Evolutionary conservation across 2,329 filamentous ascomycete species (phyloP).

Genomic region (Epichloe scottii): DNA sequence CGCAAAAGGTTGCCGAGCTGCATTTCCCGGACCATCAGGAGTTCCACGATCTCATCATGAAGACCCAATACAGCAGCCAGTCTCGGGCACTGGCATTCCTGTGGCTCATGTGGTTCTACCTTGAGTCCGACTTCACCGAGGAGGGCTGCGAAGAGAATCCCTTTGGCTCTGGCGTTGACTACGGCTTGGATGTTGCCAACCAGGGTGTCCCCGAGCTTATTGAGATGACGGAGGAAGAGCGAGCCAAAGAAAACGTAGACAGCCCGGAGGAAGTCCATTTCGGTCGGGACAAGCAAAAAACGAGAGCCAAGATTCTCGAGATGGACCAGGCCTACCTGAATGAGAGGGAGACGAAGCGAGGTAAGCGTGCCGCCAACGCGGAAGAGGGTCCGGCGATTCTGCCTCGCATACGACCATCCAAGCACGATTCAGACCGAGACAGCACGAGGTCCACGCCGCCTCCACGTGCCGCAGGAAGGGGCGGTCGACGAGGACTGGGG

Average conservation of each 20-base stretch:
- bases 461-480: constrained; percentile 19
- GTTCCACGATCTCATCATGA: constrained; percentile 96
- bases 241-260: constrained; percentile 61
- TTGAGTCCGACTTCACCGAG: constrained; percentile 87
- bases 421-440: constrained; percentile 40
- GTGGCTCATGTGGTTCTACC: constrained; percentile 98
- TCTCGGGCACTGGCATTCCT: constrained; percentile 82
- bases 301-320: constrained; percentile 61
- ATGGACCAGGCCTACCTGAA: constrained; percentile 59
- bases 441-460: constrained; percentile 32
- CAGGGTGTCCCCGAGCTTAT: constrained; percentile 58
- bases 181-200: constrained; percentile 50
- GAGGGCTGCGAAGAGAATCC: constrained; percentile 84
- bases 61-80: constrained; percentile 64
- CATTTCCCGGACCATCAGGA: constrained; percentile 79
- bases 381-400: constrained; percentile 46
- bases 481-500: constrained; percentile 18
- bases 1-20: constrained; percentile 80
- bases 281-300: constrained; percentile 60
- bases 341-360: constrained; percentile 47
- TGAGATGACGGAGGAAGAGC: constrained; percentile 52
- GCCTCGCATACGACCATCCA: constrained; percentile 50
- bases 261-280: constrained; percentile 56
- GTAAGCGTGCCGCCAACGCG: constrained; percentile 27
- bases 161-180: constrained; percentile 63